Evolutionary conservation across 2,329 filamentous ascomycete genomes (phyloP).

Genomic region (Thelonectria blattea): DNA sequence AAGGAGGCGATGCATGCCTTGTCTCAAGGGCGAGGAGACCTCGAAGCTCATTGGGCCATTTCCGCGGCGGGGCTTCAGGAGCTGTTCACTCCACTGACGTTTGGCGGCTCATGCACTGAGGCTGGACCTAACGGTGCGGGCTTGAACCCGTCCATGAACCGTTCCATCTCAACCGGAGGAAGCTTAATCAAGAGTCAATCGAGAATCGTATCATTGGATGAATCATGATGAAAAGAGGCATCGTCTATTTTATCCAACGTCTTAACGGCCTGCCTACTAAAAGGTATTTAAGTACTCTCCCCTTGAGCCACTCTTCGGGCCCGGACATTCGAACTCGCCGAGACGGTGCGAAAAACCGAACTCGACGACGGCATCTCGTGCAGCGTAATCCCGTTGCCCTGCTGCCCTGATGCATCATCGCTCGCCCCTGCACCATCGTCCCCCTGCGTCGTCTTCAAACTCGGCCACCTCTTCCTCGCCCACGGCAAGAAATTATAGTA

Average conservation of each 20-base stretch:
- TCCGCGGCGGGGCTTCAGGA: too few species aligned
- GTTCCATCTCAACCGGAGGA: too few species aligned
- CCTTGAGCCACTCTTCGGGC: constrained; percentile 7
- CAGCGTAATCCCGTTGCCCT: constrained; percentile 42
- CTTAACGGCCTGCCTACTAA: background rate
- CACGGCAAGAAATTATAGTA: constrained; percentile 70
- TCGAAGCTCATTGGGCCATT: background rate
- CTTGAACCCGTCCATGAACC: too few species aligned
- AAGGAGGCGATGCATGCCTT: constrained; percentile 7
- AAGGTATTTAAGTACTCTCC: background rate
- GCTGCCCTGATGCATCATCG: background rate
- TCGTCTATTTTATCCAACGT: background rate
- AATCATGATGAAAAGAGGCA: too few species aligned
- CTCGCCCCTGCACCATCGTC: constrained; percentile 6
- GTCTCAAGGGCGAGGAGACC: background rate
- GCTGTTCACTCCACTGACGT: too few species aligned
- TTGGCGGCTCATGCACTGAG: too few species aligned
- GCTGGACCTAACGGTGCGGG: too few species aligned
- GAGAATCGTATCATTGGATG: too few species aligned
- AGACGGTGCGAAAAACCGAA: constrained; percentile 65
- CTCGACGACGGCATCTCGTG: constrained; percentile 63
- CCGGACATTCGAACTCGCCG: constrained; percentile 24
- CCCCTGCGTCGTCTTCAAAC: background rate
- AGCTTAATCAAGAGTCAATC: too few species aligned
- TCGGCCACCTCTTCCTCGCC: background rate